Percentiles rank a stretch among this genome's conserved stretches.
phyloP scores from a whole-genome alignment of 257 asterid genomes.

The Nicotiana tabacum region DNA sequence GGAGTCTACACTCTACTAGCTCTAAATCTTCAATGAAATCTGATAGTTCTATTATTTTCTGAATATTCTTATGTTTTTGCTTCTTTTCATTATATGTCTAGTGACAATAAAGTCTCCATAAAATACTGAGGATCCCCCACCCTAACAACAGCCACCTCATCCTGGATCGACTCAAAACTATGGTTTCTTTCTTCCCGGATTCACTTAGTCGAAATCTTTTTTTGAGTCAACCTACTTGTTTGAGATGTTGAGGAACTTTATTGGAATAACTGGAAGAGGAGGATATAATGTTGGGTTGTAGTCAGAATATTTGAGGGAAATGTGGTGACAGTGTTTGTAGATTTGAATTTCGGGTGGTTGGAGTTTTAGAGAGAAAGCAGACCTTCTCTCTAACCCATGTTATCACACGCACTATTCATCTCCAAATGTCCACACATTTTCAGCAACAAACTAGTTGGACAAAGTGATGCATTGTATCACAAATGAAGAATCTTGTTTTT shows the following conservation, averaged over 20 bases:
- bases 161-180: neutral
- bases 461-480: neutral
- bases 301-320: neutral
- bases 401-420: neutral
- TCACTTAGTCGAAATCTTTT: neutral
- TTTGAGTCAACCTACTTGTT: neutral
- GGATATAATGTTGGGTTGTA: neutral
- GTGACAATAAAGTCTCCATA: neutral
- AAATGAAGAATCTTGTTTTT: neutral
- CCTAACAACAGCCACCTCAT: neutral
- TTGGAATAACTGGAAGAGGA: neutral
- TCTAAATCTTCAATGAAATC: neutral
- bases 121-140: neutral
- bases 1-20: neutral
- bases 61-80: neutral
- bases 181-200: neutral
- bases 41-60: neutral
- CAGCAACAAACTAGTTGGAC: conserved; percentile 4
- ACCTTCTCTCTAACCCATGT: neutral
- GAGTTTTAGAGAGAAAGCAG: neutral
- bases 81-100: neutral
- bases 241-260: neutral
- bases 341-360: neutral
- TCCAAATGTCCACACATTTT: neutral
- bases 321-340: neutral